Evolutionary conservation across 768 basidiomycete species (phyloP).

Genomic region (Hygrophoropsis aurantiaca): DNA sequence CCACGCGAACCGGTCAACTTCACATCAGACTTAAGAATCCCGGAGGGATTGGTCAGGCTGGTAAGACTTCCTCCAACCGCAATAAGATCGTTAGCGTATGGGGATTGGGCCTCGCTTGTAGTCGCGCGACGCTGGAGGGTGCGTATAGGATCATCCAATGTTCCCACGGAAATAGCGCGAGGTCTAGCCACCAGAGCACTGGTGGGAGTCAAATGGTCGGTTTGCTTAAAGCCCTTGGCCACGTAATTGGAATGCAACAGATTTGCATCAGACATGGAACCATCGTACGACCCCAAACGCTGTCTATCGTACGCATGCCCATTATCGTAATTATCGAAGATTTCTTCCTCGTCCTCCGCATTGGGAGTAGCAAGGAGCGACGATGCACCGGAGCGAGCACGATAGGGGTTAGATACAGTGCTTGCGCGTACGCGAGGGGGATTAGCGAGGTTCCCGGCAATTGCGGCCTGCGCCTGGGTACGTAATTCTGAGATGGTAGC

Average conservation of each 20-base stretch:
- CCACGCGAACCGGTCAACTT: constrained; percentile 49
- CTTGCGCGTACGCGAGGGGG: constrained; percentile 83
- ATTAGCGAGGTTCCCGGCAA: constrained; percentile 78
- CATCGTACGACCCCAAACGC: constrained; percentile 62
- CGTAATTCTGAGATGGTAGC: constrained; percentile 88
- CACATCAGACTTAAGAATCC: constrained; percentile 59
- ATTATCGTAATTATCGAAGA: constrained; percentile 60
- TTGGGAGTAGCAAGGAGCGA: constrained; percentile 64
- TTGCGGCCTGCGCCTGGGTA: constrained; percentile 87
- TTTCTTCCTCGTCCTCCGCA: constrained; percentile 73
- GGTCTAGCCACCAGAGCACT: constrained; percentile 52
- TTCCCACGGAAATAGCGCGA: constrained; percentile 87
- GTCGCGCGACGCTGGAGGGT: constrained; percentile 64
- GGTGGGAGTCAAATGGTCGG: constrained; percentile 62
- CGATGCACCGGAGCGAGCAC: constrained; percentile 55
- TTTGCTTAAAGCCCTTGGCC: constrained; percentile 70
- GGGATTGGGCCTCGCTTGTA: constrained; percentile 52
- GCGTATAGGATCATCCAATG: constrained; percentile 77
- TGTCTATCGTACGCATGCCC: constrained; percentile 45
- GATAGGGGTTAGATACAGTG: constrained; percentile 93
- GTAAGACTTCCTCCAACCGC: constrained; percentile 32
- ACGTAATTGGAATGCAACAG: constrained; percentile 61
- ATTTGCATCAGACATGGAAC: constrained; percentile 47
- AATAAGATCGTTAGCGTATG: constrained; percentile 58
- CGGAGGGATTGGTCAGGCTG: constrained; percentile 26